phyloP scores from a whole-genome alignment of 139 green algal species.

The Asterochloris sp. region DNA sequence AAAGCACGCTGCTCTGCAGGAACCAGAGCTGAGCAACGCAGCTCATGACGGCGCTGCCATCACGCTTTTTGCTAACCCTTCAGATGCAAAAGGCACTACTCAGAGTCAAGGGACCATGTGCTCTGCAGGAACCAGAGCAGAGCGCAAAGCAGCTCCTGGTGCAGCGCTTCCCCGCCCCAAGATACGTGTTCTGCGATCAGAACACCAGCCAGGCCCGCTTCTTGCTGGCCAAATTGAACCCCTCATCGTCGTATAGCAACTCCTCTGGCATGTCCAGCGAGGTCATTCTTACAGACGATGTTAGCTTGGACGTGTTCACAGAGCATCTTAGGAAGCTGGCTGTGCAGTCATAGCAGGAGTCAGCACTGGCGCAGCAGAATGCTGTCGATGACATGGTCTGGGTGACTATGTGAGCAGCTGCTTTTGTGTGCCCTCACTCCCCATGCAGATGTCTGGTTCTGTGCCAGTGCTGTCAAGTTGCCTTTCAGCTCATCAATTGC shows the following conservation, averaged over 20 bases:
- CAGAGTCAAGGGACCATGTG: too few relatives aligned
- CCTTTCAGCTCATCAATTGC: too few relatives aligned
- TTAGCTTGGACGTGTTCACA: constrained; percentile 86
- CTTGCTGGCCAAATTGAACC: constrained; percentile 96
- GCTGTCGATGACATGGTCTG: too few relatives aligned
- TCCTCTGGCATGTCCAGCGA: constrained; percentile 52
- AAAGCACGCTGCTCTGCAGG: too few relatives aligned
- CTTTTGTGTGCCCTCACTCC: too few relatives aligned
- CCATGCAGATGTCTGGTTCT: too few relatives aligned
- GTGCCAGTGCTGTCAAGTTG: too few relatives aligned
- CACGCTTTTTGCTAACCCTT: neutral
- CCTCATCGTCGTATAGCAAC: constrained; percentile 86
- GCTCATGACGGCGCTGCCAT: neutral
- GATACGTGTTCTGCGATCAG: constrained; percentile 96
- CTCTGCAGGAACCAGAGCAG: constrained; percentile 27
- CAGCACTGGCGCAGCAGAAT: neutral
- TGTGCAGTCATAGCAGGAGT: constrained; percentile 45
- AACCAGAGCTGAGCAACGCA: neutral
- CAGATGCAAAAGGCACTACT: neutral
- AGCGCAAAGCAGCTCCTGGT: constrained; percentile 68
- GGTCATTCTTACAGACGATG: constrained; percentile 98
- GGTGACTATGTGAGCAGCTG: too few relatives aligned
- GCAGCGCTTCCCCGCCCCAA: constrained; percentile 86
- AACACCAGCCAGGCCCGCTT: constrained; percentile 94
- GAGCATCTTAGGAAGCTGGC: constrained; percentile 91